Conservation (phyloP, 1,284 basidiomycete genomes). For the Taiwanofungus camphoratus region DNA sequence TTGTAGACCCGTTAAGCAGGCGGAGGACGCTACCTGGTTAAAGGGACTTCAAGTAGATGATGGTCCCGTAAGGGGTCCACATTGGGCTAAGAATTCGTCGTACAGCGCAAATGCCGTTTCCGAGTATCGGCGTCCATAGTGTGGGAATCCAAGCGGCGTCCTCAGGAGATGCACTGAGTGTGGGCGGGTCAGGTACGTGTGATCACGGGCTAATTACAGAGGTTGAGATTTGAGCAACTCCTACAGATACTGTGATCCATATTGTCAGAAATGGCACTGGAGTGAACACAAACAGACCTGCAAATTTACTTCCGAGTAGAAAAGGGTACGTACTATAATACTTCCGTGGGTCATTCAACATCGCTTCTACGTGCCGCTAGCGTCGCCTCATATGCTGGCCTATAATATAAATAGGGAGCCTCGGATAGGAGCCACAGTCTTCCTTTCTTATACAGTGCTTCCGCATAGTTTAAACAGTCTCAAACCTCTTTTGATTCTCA, state of each 20-base stretch:
- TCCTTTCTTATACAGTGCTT: no score
- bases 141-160: slow-evolving; percentile 50
- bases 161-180: slow-evolving; percentile 31
- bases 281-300: slow-evolving; percentile 22
- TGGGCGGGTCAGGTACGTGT: slow-evolving; percentile 34
- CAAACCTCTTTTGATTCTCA: no score
- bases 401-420: no score
- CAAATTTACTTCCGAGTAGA: slow-evolving; percentile 8
- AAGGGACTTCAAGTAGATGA: slow-evolving; percentile 41
- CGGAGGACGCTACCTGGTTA: slow-evolving; percentile 51
- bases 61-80: slow-evolving; percentile 21
- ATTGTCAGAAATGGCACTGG: slow-evolving; percentile 49
- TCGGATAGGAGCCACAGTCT: no score
- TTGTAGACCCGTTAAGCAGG: slow-evolving; percentile 19
- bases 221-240: no score
- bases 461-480: no score
- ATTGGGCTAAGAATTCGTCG: slow-evolving; percentile 31
- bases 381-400: no score
- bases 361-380: no score
- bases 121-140: slow-evolving; percentile 53
- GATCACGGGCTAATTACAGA: no score
- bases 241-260: slow-evolving; percentile 45
- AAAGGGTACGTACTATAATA: no score
- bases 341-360: no score
- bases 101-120: slow-evolving; percentile 40